These are phyloP conservation scores for Populus tremula DNA, from an alignment of 345 rosid species.

Conservation along the genomic window DNA sequence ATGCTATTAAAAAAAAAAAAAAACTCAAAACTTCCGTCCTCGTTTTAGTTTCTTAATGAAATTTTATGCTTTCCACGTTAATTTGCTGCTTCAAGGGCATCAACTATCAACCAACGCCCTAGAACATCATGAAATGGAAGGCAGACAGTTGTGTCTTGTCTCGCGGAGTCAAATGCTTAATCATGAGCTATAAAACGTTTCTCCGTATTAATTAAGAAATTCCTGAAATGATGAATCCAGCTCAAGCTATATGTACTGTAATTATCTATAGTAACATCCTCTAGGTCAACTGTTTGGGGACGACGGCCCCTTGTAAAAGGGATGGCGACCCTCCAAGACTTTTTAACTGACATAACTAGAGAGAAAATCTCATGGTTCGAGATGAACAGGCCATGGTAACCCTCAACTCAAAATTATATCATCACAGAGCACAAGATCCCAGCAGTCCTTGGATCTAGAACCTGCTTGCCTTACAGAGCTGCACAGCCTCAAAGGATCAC, in stretches of 20 bases:
- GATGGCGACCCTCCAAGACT: neutral
- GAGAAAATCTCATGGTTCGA: neutral
- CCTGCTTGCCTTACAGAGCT: neutral
- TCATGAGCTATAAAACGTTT: neutral
- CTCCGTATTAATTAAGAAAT: too few species aligned
- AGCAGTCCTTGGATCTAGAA: slow-evolving; percentile 6
- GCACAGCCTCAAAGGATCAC: neutral
- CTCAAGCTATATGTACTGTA: too few species aligned
- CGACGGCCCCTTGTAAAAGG: too few species aligned
- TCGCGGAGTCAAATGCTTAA: slow-evolving; percentile 8
- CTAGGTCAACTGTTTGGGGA: neutral
- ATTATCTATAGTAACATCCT: neutral
- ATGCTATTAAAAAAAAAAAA: too few species aligned
- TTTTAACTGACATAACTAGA: neutral
- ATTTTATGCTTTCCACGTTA: too few species aligned
- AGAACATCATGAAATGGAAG: slow-evolving; percentile 4
- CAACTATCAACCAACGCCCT: too few species aligned
- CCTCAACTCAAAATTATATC: neutral
- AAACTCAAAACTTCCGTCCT: too few species aligned
- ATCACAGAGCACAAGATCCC: slow-evolving; percentile 9
- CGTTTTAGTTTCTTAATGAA: neutral
- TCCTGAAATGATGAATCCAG: too few species aligned
- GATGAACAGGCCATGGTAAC: neutral
- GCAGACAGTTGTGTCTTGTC: slow-evolving; percentile 15
- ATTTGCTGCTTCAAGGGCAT: too few species aligned